Conservation (phyloP, 2,329 filamentous ascomycete species). For the Graphiopsis chlorocephala region DNA sequence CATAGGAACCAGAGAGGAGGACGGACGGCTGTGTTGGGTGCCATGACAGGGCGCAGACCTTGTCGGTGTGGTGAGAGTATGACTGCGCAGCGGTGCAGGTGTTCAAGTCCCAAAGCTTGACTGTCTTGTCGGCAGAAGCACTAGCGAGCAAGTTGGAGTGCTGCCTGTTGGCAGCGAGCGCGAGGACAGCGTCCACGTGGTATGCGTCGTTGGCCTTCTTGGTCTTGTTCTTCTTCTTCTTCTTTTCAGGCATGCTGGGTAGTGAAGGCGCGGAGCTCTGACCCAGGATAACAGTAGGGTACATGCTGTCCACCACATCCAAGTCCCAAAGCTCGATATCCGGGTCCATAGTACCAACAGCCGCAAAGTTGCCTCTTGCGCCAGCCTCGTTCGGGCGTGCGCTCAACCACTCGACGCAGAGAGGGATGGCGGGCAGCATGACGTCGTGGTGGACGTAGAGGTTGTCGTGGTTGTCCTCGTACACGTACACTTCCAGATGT, state of each 20-base stretch:
- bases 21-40: constrained; percentile 83
- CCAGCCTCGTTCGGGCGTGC: constrained; percentile 78
- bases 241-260: constrained; percentile 47
- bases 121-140: constrained; percentile 91
- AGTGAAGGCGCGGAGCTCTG: constrained; percentile 45
- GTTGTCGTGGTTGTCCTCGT: constrained; percentile 92
- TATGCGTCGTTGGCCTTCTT: constrained; percentile 87
- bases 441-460: constrained; percentile 99
- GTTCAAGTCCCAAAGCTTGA: constrained; percentile 96
- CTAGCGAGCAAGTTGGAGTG: constrained; percentile 94
- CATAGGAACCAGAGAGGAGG: constrained; percentile 89
- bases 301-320: constrained; percentile 95
- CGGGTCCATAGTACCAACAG: constrained; percentile 93
- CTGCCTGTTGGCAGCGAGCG: constrained; percentile 85
- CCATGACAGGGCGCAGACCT: constrained; percentile 95
- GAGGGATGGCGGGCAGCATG: constrained; percentile 94
- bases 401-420: constrained; percentile 94
- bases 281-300: constrained; percentile 92
- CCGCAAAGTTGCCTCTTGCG: constrained; percentile 82
- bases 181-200: constrained; percentile 90
- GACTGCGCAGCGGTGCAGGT: constrained; percentile 92
- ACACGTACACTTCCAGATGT: constrained; percentile 94
- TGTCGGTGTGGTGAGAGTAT: constrained; percentile 93
- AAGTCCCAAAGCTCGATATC: constrained; percentile 99
- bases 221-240: constrained; percentile 88